A percentile compares a stretch with the other conserved stretches of the same genome.
These are phyloP conservation scores for Pseudogymnoascus sp. DNA, from an alignment of 2,329 filamentous ascomycete species.

Conservation along the genomic window DNA sequence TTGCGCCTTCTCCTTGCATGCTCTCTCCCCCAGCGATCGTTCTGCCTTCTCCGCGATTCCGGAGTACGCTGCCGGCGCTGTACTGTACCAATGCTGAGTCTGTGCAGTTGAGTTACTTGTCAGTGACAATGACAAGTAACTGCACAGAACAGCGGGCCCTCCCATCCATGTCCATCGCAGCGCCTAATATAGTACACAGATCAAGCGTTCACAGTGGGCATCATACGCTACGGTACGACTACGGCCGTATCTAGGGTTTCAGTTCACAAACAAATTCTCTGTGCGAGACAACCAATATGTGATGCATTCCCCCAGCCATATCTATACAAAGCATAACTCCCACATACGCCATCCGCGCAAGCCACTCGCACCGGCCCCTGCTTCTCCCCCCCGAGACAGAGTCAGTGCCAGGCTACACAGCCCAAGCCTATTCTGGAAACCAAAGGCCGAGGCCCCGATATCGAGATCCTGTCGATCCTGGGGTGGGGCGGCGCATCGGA, in stretches of 20 bases:
- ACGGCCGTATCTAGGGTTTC: not conserved
- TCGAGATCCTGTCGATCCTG: constrained; percentile 3
- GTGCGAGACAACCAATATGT: not conserved
- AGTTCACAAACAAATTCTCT: not conserved
- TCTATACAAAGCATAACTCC: not conserved
- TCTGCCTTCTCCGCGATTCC: not conserved
- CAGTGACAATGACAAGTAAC: not conserved
- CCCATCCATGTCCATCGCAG: constrained; percentile 6
- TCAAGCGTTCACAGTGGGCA: not conserved
- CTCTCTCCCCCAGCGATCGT: not conserved
- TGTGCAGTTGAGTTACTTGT: not conserved
- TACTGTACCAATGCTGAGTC: not conserved
- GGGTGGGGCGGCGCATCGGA: not conserved
- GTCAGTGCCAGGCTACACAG: not conserved
- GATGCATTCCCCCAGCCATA: not conserved
- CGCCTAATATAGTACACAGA: not conserved
- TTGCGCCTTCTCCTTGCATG: not conserved
- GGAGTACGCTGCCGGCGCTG: not conserved
- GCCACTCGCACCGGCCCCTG: not conserved
- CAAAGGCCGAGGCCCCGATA: not conserved
- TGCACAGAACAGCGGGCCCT: not conserved
- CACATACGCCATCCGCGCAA: not conserved
- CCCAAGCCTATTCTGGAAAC: not conserved
- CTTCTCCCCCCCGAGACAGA: not conserved
- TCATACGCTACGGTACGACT: not conserved